Percentiles rank a stretch among this genome's conserved stretches.
These are phyloP conservation scores for Volvariella surrecta DNA, from an alignment of 1,284 basidiomycete species.

Conservation along the genomic window DNA sequence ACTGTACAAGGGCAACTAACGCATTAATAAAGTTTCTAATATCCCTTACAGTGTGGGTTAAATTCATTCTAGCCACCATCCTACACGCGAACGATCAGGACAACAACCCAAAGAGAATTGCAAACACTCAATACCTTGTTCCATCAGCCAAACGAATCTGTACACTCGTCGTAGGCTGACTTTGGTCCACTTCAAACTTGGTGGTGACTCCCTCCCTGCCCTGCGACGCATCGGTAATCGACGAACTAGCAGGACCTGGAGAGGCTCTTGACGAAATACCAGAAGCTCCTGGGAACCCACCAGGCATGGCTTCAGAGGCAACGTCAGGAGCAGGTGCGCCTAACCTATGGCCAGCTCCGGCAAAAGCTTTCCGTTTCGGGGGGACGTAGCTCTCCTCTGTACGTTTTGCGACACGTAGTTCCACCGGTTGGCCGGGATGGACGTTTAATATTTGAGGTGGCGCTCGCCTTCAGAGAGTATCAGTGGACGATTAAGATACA, in stretches of 20 bases:
- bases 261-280: too few species aligned
- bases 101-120: conserved; percentile 5
- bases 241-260: conserved; percentile 9
- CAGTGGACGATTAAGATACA: conserved; percentile 2
- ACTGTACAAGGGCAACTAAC: conserved; percentile 42
- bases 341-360: conserved; percentile 77
- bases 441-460: conserved; percentile 79
- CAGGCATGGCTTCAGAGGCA: conserved; percentile 38
- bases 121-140: conserved; percentile 44
- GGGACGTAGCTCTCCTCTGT: conserved; percentile 70
- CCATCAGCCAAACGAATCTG: conserved; percentile 91
- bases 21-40: conserved; percentile 85
- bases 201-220: conserved; percentile 37
- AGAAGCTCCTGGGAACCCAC: conserved; percentile 37
- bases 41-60: conserved; percentile 85
- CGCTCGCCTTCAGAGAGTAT: conserved; percentile 45
- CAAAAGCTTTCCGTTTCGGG: conserved; percentile 46
- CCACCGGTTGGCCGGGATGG: conserved; percentile 73
- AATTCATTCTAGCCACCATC: conserved; percentile 84
- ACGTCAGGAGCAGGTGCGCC: conserved; percentile 45
- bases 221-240: conserved; percentile 11
- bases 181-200: conserved; percentile 77
- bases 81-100: conserved; percentile 31
- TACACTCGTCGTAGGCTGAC: conserved; percentile 81
- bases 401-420: conserved; percentile 76